Evolutionary conservation across 176 grass and related monocot species (phyloP), one percentile per base, ranked within the genome.

Genomic region (Leersia perrieri): DNA sequence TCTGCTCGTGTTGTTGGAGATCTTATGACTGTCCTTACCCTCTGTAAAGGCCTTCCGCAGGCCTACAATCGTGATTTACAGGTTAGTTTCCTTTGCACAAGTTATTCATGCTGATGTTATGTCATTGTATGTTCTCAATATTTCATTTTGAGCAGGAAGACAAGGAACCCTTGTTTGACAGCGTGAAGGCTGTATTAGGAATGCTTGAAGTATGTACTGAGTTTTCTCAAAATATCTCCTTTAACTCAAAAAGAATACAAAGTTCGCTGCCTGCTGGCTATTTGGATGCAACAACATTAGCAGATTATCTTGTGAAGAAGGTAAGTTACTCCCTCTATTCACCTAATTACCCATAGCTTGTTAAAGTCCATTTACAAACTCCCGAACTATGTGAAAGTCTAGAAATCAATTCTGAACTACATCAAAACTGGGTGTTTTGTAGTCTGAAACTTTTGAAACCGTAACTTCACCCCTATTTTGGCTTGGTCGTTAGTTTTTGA

Each of bases 231-330:
- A 98, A 98, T 75, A 98, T 98, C 45, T 76, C 96, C 72, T 98
- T 98, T 75, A 95, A 98, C 74, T 88, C 81, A 0, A 86, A 85
- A 80, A 93, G 89, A 85, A 98, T 98, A 80, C 85, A 90, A 76
- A 91, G 87, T 53, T 92, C 83, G 31, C 76, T 98, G 7, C 96
- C 96, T n/a, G 90, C 92, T 63, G 96, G 96, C 32, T 88, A 98
- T 88, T 82, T 98, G 44, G 96, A 98, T 84, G 95, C 95, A 55
- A 98, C 95, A n/a, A 98, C 96, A 31, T 82, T 98, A 66, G 96
- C 93, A 11, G 96, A 98, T 95, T 98, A 98, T 88, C 96, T 98
- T 65, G 96, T 98, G 66, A 95, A 95, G 79, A 98, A 95, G 92
- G 96, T 98, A 94, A 86, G 82, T 11, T 38, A 26, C 26, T 32